Evolutionary conservation across 1,284 basidiomycete species (phyloP), one percentile per base, ranked within the genome.

Genomic region (Cryptococcus amylolentus): DNA sequence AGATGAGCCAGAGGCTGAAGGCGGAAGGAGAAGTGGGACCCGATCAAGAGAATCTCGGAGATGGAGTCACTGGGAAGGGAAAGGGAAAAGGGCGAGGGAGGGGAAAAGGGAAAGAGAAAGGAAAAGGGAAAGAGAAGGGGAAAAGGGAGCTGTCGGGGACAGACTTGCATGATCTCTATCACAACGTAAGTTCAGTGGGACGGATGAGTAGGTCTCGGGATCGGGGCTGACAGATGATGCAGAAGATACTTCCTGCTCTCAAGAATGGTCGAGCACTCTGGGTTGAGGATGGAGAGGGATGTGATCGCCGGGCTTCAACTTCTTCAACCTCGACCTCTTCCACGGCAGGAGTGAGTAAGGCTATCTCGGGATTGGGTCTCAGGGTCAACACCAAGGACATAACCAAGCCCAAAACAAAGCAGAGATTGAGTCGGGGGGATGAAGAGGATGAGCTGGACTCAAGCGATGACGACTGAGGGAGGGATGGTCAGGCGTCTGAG

Each of bases 111-210:
- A 41, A 51, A 49, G n/a, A 42, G 35, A 27, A 46, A 20, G 55
- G 26, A 40, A 46, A 45, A 13, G n/a, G n/a, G 23, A 41, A 51
- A 49, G n/a, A 42, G 35, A 27, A 46, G 26, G 55, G 26, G 38
- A 46, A 45, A 13, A 28, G 20, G 10, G 45, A 44, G 47, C 27
- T 64, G 46, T 63, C 43, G 4, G 71, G 67, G 1, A 63, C 18
- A 3, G 62, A 70, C 39, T 51, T 73, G 9, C 54, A 62, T 13
- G 63, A 68, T 14, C 49, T 70, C 16, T 73, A 64, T 40, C 62
- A 70, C 16, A 54, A 69, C 37, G 71, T 73, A 35, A 56, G 69
- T 60, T 8, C 31, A 35, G 31, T 7, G 27, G 9, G 45, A 10
- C 9, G 18, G 45, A 9, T 12, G 23, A 4, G 12, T 5, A 46